Conservation (phyloP, 805 yeast species). For the Lachancea mirantina region DNA sequence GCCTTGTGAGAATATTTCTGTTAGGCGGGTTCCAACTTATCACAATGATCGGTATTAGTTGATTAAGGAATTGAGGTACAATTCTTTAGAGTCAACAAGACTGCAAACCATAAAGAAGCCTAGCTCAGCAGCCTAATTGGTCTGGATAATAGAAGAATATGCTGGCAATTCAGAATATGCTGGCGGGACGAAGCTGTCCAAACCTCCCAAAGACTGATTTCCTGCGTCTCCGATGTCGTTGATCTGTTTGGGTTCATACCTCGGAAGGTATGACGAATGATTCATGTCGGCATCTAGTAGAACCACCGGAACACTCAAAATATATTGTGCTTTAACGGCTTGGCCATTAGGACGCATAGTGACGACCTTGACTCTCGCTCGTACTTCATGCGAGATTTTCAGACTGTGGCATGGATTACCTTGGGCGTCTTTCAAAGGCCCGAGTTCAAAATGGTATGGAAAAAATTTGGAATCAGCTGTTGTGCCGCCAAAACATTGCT, state of each 20-base stretch:
- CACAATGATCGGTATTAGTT: too few relatives aligned
- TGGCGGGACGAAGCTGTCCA: too few relatives aligned
- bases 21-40: too few relatives aligned
- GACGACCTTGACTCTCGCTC: background rate
- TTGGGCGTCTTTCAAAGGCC: background rate
- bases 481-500: background rate
- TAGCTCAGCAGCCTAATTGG: too few relatives aligned
- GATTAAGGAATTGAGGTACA: too few relatives aligned
- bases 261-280: slow-evolving; percentile 7
- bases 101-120: too few relatives aligned
- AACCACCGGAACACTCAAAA: slow-evolving; percentile 7
- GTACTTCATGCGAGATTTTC: slow-evolving; percentile 6
- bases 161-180: too few relatives aligned
- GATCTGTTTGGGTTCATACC: slow-evolving; percentile 9
- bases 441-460: slow-evolving; percentile 5
- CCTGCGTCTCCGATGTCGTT: too few relatives aligned
- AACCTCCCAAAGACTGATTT: too few relatives aligned
- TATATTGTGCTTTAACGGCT: background rate
- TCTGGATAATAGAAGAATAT: too few relatives aligned
- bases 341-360: background rate
- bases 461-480: background rate
- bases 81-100: too few relatives aligned
- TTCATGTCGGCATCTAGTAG: slow-evolving; percentile 7
- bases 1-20: too few relatives aligned
- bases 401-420: background rate